Percentiles rank a stretch among this genome's conserved stretches.
Evolutionary conservation across 352 stramenopile genomes (phyloP).

Genomic region (Discostella stelligera): DNA sequence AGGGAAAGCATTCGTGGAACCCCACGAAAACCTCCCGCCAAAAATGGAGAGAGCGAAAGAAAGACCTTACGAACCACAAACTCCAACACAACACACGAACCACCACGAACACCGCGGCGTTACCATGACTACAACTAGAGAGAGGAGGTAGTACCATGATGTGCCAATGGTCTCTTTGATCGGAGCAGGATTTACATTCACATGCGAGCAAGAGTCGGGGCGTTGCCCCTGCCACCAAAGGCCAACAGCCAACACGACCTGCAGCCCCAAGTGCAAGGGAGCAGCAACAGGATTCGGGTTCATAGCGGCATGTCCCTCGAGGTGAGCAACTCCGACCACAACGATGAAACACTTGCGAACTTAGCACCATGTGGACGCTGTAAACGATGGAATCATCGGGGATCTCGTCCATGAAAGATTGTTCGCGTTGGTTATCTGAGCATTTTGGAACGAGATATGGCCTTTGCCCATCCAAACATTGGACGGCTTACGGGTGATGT

Average conservation of each 20-base stretch:
- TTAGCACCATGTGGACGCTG: not conserved
- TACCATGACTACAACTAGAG: not conserved
- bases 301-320: conserved; percentile 72
- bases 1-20: not conserved
- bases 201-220: conserved; percentile 53
- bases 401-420: too few relatives aligned
- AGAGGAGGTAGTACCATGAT: not conserved
- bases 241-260: not conserved
- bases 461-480: too few relatives aligned
- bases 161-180: not conserved
- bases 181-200: not conserved
- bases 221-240: conserved; percentile 57
- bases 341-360: not conserved
- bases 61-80: not conserved
- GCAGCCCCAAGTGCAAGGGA: conserved; percentile 17
- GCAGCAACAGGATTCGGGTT: conserved; percentile 10
- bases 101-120: not conserved
- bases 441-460: too few relatives aligned
- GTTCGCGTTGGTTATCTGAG: too few relatives aligned
- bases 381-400: too few relatives aligned
- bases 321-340: conserved; percentile 46
- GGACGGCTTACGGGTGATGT: too few relatives aligned
- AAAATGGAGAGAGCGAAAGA: not conserved
- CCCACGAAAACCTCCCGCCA: not conserved
- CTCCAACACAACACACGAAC: not conserved